Evolutionary conservation across 129 eudicot genomes (phyloP), one percentile per base, ranked within the genome.

Genomic region (Tanacetum coccineum): DNA sequence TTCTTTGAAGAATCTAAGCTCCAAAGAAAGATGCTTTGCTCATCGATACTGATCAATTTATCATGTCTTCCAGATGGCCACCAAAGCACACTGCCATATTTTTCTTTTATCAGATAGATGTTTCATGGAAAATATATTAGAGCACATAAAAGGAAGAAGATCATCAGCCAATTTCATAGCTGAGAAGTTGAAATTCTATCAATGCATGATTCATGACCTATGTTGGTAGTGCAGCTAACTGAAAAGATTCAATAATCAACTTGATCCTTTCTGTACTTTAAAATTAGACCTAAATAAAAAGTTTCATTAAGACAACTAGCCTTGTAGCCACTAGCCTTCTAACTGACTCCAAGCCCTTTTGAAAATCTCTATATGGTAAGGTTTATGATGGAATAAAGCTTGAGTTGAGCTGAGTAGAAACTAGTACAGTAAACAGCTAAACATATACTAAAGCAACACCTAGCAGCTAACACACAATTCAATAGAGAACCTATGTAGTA

Each of bases 1-100:
- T 94, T 93, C 76, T 79, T 89, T 55, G 99, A 89, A 66, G 96
- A 81, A 84, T 93, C 99, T 72, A 93, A 81, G 78, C 92, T 81
- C 99, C 99, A 93, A 61, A 93, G 80, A 59, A 76, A 78, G 76
- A 93, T 85, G 79, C 80, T 93, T 58, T 89, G 96, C 70, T 93
- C 96, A 75, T 93, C 99, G 30, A 94, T 82, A 61, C 90, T 82
- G 40, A 89, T 81, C 80, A 93, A 66, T 68, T 89, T 93, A 76
- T 89, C 99, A 77, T 89, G 96, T 70, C 91, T 86, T 73, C 95
- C 99, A 68, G 96, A 76, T 42, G 96, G 95, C 96, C 99, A 94
- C 99, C 99, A 94, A 48, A 94, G 83, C 70, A 81, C 86, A 74
- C 98, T 88, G 87, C 45, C 68, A 79, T 56, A 64, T 69, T 25